phyloP scores from a whole-genome alignment of 768 basidiomycete species.

The Astraeus odoratus region DNA sequence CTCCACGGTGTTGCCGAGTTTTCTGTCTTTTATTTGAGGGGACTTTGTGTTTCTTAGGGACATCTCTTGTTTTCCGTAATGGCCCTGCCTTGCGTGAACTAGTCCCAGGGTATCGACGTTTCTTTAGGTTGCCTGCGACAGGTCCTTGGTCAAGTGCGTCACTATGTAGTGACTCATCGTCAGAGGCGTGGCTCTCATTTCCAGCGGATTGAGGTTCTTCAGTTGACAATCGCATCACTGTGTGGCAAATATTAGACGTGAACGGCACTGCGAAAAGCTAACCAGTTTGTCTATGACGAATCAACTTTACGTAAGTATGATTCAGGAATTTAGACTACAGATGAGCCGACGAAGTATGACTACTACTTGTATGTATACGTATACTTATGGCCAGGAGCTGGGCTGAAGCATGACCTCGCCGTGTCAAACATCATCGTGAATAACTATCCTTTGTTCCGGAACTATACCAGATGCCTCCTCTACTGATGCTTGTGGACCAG shows the following conservation, averaged over 20 bases:
- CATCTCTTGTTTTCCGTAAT: too few species aligned
- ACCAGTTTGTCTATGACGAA: not conserved
- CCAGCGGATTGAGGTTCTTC: not conserved
- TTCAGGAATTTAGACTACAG: not conserved
- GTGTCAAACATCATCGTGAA: slow-evolving; percentile 47
- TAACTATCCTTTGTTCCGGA: slow-evolving; percentile 34
- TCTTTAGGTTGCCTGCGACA: too few species aligned
- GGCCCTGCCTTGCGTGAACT: too few species aligned
- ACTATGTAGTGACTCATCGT: slow-evolving; percentile 28
- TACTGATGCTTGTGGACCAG: not conserved
- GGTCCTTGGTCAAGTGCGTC: slow-evolving; percentile 41
- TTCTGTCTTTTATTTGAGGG: slow-evolving; percentile 24
- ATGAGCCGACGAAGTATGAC: not conserved
- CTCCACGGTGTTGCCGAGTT: slow-evolving; percentile 7
- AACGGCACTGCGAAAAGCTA: not conserved
- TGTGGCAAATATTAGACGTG: not conserved
- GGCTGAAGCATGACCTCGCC: too few species aligned
- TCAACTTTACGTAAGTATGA: not conserved
- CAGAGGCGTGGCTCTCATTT: not conserved
- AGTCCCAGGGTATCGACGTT: too few species aligned
- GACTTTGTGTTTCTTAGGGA: too few species aligned
- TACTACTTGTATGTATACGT: too few species aligned
- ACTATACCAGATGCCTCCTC: slow-evolving; percentile 19
- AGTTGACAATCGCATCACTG: not conserved
- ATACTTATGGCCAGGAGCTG: too few species aligned